Percentiles rank a stretch among this genome's conserved stretches.
Evolutionary conservation across 371 early-diverging fungal species (phyloP).

Genomic region (Mortierella sp.): DNA sequence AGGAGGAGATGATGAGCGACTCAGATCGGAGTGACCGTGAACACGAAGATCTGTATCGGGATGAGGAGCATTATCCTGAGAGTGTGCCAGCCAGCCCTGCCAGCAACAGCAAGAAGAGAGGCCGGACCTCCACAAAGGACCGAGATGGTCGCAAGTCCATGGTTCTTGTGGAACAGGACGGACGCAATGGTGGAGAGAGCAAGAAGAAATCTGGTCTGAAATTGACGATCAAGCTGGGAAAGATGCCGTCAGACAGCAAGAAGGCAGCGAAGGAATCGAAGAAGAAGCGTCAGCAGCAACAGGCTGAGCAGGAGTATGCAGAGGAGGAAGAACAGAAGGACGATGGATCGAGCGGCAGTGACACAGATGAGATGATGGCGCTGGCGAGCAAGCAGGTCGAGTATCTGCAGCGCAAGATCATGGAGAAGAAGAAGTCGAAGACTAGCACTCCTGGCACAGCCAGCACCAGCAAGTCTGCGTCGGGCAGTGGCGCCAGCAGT

Average conservation of each 20-base stretch:
- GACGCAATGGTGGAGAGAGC: background rate
- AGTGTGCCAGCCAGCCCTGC: slow-evolving; percentile 29
- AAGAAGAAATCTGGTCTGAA: slow-evolving; percentile 33
- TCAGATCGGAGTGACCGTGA: slow-evolving; percentile 36
- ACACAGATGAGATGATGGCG: slow-evolving; percentile 55
- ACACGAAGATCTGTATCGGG: slow-evolving; percentile 14
- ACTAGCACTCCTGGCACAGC: background rate
- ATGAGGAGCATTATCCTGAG: background rate
- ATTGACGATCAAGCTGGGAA: slow-evolving; percentile 48
- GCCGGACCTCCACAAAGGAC: slow-evolving; percentile 22
- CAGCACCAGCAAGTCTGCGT: background rate
- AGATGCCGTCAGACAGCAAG: slow-evolving; percentile 32
- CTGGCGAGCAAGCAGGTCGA: slow-evolving; percentile 51
- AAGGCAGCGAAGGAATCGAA: slow-evolving; percentile 23
- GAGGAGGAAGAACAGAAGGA: background rate
- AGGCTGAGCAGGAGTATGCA: background rate
- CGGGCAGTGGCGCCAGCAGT: slow-evolving; percentile 10
- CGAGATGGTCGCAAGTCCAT: slow-evolving; percentile 4
- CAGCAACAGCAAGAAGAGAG: slow-evolving; percentile 34
- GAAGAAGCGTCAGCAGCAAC: slow-evolving; percentile 11
- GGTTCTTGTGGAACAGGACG: slow-evolving; percentile 25
- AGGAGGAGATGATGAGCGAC: slow-evolving; percentile 26
- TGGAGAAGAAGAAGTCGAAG: slow-evolving; percentile 43
- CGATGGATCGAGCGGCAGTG: slow-evolving; percentile 38
- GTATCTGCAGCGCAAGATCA: slow-evolving; percentile 51